Conservation (phyloP, 2,329 filamentous ascomycete species). For the Cytospora mali region DNA sequence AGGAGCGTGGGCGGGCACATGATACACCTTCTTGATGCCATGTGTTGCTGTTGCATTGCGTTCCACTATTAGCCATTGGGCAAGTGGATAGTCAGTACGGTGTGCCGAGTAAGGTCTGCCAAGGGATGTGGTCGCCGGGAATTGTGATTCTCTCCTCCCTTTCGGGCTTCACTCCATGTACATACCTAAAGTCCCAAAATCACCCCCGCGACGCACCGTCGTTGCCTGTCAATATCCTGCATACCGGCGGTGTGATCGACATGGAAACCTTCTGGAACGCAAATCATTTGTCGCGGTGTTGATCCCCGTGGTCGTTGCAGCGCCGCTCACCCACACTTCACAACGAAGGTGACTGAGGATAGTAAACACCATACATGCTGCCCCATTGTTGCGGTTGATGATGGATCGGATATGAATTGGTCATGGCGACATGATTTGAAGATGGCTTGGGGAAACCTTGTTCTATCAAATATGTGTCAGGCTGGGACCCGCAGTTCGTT, state of each 20-base stretch:
- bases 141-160: conserved; percentile 7
- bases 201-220: conserved; percentile 6
- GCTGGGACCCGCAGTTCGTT: conserved; percentile 34
- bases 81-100: too few species aligned
- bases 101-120: conserved; percentile 16
- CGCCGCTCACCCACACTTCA: conserved; percentile 18
- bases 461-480: conserved; percentile 33
- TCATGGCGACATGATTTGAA: conserved; percentile 38
- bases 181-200: conserved; percentile 1
- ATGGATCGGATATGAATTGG: conserved; percentile 38
- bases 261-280: conserved; percentile 19
- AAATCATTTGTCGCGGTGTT: conserved; percentile 7
- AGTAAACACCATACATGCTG: conserved; percentile 42
- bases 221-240: conserved; percentile 17
- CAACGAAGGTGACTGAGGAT: conserved; percentile 36
- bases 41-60: background rate
- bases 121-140: conserved; percentile 13
- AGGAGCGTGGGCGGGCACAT: conserved; percentile 7
- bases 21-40: conserved; percentile 3
- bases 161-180: conserved; percentile 12
- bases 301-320: conserved; percentile 6
- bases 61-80: background rate
- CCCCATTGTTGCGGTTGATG: conserved; percentile 39
- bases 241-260: conserved; percentile 9
- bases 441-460: conserved; percentile 36